Evolutionary conservation across 2,329 filamentous ascomycete species (phyloP), one percentile per base, ranked within the genome.

Genomic region (Claviceps sp.): DNA sequence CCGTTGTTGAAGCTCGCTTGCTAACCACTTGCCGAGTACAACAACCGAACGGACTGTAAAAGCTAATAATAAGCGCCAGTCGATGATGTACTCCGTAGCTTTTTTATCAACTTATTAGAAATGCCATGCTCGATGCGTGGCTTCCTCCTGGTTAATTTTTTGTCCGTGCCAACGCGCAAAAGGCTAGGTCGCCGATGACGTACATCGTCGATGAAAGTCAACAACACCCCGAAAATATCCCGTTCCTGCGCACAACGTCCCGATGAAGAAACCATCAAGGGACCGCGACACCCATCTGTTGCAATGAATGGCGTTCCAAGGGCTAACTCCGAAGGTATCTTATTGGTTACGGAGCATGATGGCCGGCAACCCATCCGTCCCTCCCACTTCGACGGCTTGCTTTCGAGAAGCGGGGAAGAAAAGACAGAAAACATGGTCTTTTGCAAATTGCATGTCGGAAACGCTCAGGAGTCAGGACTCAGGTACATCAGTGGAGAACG

Each of bases 351-450:
- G 40, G 20, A 22, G 9, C 9, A 13, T 17, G 40, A 6, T 23
- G 40, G 40, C 20, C 11, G 17, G 11, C 40, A 22, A 29, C 26
- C 40, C 40, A 5, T 42, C 8, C 40, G 11, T 42, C 8, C n/a
- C 39, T 42, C n/a, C 39, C 39, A 40, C 14, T 40, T 13, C 3
- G 8, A 23, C 20, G 20, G 16, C 13, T 17, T 20, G 7, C 8
- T 29, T 29, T 49, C 34, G 40, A 50, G 47, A 50, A 52, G 52
- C 50, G 54, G 47, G 56, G 54, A 46, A 42, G 45, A 55, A 20
- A 23, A 23, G 14, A 43, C 11, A 14, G 22, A 43, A 43, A 16
- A 20, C 40, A 43, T 43, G 20, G 40, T 23, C 9, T 43, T 43
- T 43, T 43, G 40, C 40, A 43, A 43, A 43, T 43, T 43, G 40